A percentile compares a stretch with the other conserved stretches of the same genome.
Evolutionary conservation across 441 rosid genomes (phyloP).

Genomic region (Erodium trifolium): DNA sequence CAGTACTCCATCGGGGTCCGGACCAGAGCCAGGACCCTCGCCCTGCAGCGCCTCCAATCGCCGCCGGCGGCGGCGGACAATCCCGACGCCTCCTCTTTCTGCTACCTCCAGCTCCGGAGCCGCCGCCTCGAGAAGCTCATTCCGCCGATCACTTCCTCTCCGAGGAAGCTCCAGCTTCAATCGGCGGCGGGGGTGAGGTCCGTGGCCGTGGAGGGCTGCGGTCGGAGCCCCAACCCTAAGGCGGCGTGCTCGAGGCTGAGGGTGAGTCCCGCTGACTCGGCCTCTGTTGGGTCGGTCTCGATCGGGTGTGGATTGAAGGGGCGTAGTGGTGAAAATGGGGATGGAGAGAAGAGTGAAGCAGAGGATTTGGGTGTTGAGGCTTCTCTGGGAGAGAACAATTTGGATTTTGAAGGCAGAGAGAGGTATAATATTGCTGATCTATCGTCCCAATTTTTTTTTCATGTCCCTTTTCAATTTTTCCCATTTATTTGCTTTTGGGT

Average conservation of each 20-base stretch:
- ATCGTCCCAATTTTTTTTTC: conserved; percentile 4
- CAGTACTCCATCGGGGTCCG: conserved; percentile 35
- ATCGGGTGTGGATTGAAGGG: too few species aligned
- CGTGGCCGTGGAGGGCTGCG: too few species aligned
- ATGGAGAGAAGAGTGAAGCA: conserved; percentile 15
- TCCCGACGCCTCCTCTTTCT: conserved; percentile 29
- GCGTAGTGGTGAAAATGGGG: conserved; percentile 10
- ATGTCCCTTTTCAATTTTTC: not conserved
- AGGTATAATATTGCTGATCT: conserved; percentile 26
- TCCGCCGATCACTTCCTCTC: conserved; percentile 14
- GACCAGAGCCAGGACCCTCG: conserved; percentile 57
- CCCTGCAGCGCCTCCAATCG: conserved; percentile 37
- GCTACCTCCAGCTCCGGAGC: conserved; percentile 53
- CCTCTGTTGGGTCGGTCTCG: not conserved
- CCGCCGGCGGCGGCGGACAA: conserved; percentile 17
- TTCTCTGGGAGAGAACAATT: conserved; percentile 34
- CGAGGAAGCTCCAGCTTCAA: conserved; percentile 4
- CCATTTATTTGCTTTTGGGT: not conserved
- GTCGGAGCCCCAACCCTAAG: too few species aligned
- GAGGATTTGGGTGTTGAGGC: conserved; percentile 23
- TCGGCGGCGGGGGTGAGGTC: not conserved
- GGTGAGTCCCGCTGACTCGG: not conserved
- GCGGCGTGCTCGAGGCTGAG: too few species aligned
- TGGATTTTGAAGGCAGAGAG: conserved; percentile 34
- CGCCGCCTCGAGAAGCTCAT: conserved; percentile 48